Evolutionary conservation across 805 yeast species (phyloP).

Genomic region (Phaffomyces opuntiae): DNA sequence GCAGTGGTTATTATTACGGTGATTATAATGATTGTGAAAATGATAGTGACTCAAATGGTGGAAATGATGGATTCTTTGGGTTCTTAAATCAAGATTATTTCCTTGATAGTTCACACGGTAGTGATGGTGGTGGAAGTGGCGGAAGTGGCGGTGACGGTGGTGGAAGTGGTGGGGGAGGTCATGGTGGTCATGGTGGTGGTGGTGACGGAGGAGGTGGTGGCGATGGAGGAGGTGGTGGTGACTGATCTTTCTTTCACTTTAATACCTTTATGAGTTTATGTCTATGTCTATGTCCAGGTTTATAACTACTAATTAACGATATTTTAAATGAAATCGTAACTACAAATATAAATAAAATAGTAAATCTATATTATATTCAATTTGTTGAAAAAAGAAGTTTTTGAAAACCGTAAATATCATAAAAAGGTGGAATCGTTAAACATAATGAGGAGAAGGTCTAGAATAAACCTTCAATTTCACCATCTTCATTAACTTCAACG

Average conservation of each 20-base stretch:
- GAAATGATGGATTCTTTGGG: too few relatives aligned
- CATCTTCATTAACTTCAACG: slow-evolving; percentile 73
- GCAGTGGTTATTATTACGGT: too few relatives aligned
- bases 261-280: not conserved
- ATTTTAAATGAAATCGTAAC: too few relatives aligned
- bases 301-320: too few relatives aligned
- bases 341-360: too few relatives aligned
- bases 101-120: too few relatives aligned
- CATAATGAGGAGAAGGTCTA: slow-evolving; percentile 23
- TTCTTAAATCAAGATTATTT: too few relatives aligned
- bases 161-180: not conserved
- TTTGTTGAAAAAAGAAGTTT: not conserved
- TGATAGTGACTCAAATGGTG: too few relatives aligned
- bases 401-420: not conserved
- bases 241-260: not conserved
- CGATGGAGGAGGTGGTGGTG: not conserved
- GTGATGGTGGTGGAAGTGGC: not conserved
- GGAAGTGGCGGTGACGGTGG: not conserved
- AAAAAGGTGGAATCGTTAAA: not conserved
- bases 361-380: too few relatives aligned
- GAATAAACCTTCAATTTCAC: slow-evolving; percentile 82
- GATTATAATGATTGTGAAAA: too few relatives aligned
- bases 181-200: not conserved
- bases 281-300: too few relatives aligned
- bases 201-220: not conserved